Percentiles rank a stretch among this genome's conserved stretches.
Conservation (phyloP, 208 protist species). For the Leishmania guyanensis region DNA sequence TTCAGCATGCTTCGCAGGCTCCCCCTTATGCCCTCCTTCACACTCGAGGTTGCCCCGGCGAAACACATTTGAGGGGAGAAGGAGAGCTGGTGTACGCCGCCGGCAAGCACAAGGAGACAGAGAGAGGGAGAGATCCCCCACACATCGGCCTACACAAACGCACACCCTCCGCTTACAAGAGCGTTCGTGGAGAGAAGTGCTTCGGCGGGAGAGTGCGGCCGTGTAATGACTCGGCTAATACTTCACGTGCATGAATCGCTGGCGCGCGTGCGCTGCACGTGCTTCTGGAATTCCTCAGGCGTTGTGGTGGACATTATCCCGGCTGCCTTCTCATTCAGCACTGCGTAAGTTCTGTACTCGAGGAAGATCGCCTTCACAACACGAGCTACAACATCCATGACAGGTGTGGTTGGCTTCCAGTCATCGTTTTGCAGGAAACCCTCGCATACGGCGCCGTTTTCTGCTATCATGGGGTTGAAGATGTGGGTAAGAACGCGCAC, state of each 20-base stretch:
- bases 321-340: conserved; percentile 52
- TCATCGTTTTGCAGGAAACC: conserved; percentile 34
- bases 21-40: not conserved
- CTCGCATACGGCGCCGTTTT: conserved; percentile 54
- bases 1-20: not conserved
- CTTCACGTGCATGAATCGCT: not conserved
- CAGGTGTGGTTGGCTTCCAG: conserved; percentile 51
- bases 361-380: conserved; percentile 53
- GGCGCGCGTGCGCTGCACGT: conserved; percentile 22
- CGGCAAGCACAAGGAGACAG: not conserved
- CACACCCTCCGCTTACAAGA: not conserved
- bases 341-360: conserved; percentile 32
- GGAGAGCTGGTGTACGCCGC: not conserved
- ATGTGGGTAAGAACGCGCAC: conserved; percentile 55
- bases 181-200: not conserved
- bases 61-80: not conserved
- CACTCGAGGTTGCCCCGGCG: not conserved
- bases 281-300: conserved; percentile 33
- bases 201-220: no score
- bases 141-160: not conserved
- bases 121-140: no score
- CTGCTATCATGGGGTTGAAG: conserved; percentile 62
- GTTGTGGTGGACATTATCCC: conserved; percentile 7
- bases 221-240: not conserved
- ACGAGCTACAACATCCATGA: conserved; percentile 33